These are phyloP conservation scores for Tetragonia tetragonoides DNA, from an alignment of 148 eudicot genomes.

Conservation along the genomic window DNA sequence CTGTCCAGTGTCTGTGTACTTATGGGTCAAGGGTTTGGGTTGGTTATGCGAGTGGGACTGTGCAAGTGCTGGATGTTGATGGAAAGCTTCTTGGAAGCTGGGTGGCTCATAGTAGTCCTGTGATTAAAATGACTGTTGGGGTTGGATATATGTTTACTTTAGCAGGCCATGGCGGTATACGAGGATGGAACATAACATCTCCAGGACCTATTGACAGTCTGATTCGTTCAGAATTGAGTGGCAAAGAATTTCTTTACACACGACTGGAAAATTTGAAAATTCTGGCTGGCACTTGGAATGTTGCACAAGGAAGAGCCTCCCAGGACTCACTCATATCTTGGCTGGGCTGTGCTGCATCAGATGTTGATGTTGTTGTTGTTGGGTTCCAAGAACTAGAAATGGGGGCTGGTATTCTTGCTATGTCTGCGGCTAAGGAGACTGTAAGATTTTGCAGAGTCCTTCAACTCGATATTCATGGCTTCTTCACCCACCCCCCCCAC, in stretches of 20 bases:
- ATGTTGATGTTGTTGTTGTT: conserved; percentile 70
- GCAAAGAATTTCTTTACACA: conserved; percentile 76
- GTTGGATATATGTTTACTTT: conserved; percentile 68
- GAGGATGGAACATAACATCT: conserved; percentile 85
- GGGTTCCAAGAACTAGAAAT: conserved; percentile 98
- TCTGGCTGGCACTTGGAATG: conserved; percentile 97
- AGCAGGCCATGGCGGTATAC: conserved; percentile 91
- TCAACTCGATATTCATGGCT: background rate
- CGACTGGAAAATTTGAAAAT: conserved; percentile 71
- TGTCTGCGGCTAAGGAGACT: conserved; percentile 99
- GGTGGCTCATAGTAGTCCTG: conserved; percentile 69
- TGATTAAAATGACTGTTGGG: conserved; percentile 70
- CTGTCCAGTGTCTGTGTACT: conserved; percentile 73
- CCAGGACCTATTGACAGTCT: conserved; percentile 79
- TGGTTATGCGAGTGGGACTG: conserved; percentile 72
- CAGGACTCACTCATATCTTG: conserved; percentile 85
- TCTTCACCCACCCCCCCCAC: background rate
- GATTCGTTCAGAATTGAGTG: conserved; percentile 64
- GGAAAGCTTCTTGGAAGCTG: conserved; percentile 79
- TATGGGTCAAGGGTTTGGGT: conserved; percentile 85
- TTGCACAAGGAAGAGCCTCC: conserved; percentile 86
- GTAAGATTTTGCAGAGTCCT: conserved; percentile 40
- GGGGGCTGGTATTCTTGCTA: conserved; percentile 98
- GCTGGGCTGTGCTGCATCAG: conserved; percentile 76
- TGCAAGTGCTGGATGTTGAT: conserved; percentile 72